A percentile compares a stretch with the other conserved stretches of the same genome.
phyloP scores from a whole-genome alignment of 2,329 filamentous ascomycete species.

The Cadophora sp. region DNA sequence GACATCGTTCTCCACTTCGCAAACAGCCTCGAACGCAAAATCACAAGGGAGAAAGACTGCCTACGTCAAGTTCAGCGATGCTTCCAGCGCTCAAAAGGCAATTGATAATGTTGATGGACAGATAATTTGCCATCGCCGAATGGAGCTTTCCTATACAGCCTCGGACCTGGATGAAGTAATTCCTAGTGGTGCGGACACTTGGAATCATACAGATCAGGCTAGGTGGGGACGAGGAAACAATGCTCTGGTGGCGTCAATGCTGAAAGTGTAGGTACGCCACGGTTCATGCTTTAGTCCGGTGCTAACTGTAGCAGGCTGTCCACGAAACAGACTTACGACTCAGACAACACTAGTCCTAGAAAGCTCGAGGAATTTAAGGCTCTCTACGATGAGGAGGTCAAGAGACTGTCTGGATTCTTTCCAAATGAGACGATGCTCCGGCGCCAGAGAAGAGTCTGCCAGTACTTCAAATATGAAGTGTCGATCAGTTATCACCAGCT shows the following conservation, averaged over 20 bases:
- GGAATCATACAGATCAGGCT: neutral
- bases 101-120: neutral
- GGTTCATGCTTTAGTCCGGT: neutral
- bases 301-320: neutral
- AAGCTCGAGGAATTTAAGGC: neutral
- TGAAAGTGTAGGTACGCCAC: neutral
- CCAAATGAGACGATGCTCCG: neutral
- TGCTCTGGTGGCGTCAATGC: neutral
- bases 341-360: neutral
- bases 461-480: neutral
- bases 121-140: neutral
- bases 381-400: neutral
- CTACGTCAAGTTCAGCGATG: neutral
- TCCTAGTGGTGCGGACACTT: neutral
- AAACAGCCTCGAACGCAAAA: neutral
- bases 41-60: neutral
- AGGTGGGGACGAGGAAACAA: neutral
- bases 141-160: neutral
- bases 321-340: neutral
- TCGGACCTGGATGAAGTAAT: neutral
- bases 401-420: neutral
- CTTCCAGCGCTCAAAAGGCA: neutral
- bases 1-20: neutral
- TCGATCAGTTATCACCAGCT: neutral
- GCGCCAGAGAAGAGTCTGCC: neutral